These are phyloP conservation scores for Phoma herbarum DNA, from an alignment of 2,329 filamentous ascomycete genomes.

Conservation along the genomic window DNA sequence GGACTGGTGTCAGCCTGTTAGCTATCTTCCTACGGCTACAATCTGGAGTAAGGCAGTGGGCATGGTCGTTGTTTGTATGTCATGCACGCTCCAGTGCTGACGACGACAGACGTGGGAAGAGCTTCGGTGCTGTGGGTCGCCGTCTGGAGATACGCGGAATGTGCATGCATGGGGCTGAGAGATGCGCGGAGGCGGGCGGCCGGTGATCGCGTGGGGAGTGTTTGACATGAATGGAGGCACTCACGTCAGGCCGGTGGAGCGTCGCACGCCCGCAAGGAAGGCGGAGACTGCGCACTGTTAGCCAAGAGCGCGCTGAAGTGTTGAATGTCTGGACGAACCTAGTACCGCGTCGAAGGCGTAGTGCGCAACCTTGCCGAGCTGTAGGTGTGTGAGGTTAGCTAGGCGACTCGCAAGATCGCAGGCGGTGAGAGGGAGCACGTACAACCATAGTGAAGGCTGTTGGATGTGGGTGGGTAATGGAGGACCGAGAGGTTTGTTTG, in stretches of 20 bases:
- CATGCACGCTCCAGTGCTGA: too few species aligned
- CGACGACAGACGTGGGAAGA: too few species aligned
- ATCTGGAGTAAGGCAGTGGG: too few species aligned
- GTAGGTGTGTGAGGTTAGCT: slow-evolving; percentile 66
- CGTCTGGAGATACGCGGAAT: slow-evolving; percentile 51
- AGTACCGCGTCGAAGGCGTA: slow-evolving; percentile 97
- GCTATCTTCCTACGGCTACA: slow-evolving; percentile 32
- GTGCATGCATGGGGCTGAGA: too few species aligned
- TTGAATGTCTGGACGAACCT: slow-evolving; percentile 63
- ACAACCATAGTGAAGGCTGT: slow-evolving; percentile 47
- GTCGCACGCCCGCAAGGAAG: slow-evolving; percentile 95
- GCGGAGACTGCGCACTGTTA: slow-evolving; percentile 75
- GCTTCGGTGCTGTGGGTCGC: neutral
- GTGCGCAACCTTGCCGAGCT: slow-evolving; percentile 93
- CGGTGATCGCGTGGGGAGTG: slow-evolving; percentile 2
- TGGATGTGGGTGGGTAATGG: neutral
- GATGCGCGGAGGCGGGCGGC: slow-evolving; percentile 44
- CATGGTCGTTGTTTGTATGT: too few species aligned
- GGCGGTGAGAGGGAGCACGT: slow-evolving; percentile 30
- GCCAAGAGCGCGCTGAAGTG: slow-evolving; percentile 20
- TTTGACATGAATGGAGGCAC: slow-evolving; percentile 50
- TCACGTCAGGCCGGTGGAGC: slow-evolving; percentile 97
- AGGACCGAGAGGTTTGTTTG: neutral
- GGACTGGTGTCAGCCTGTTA: slow-evolving; percentile 59
- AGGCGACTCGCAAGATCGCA: slow-evolving; percentile 29